A percentile compares a stretch with the other conserved stretches of the same genome.
phyloP scores from a whole-genome alignment of 371 early-diverging fungal genomes.

The Batkoa obscura region DNA sequence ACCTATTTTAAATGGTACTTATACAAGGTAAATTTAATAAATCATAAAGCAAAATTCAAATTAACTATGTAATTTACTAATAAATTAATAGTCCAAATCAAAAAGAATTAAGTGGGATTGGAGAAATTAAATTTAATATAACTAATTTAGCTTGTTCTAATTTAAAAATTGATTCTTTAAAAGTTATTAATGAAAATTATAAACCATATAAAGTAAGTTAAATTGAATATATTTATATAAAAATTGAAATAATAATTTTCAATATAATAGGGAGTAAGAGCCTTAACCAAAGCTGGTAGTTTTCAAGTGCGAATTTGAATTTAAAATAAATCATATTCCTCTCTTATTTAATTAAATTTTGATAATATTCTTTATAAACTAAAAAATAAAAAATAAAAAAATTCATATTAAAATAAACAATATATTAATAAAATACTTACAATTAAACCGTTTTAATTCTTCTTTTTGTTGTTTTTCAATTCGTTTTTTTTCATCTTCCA shows the following conservation, averaged over 20 bases:
- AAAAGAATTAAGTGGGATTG: conserved; percentile 25
- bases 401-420: no score
- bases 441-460: background rate
- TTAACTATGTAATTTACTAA: no score
- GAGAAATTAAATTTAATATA: conserved; percentile 47
- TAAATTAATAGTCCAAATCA: conserved; percentile 7
- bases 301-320: no score
- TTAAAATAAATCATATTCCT: no score
- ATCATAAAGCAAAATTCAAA: no score
- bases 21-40: conserved; percentile 15
- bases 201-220: conserved; percentile 55
- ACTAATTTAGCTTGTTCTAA: conserved; percentile 55
- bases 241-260: no score
- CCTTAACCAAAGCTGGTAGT: no score
- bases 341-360: no score
- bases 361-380: no score
- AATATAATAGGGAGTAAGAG: no score
- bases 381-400: no score
- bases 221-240: no score
- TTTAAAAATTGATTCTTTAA: conserved; percentile 50
- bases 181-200: conserved; percentile 55
- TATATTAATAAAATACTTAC: conserved; percentile 2
- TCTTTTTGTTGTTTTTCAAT: background rate
- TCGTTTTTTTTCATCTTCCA: background rate
- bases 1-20: conserved; percentile 43